Evolutionary conservation across 257 asterid genomes (phyloP).

Genomic region (Primulina huaijiensis): DNA sequence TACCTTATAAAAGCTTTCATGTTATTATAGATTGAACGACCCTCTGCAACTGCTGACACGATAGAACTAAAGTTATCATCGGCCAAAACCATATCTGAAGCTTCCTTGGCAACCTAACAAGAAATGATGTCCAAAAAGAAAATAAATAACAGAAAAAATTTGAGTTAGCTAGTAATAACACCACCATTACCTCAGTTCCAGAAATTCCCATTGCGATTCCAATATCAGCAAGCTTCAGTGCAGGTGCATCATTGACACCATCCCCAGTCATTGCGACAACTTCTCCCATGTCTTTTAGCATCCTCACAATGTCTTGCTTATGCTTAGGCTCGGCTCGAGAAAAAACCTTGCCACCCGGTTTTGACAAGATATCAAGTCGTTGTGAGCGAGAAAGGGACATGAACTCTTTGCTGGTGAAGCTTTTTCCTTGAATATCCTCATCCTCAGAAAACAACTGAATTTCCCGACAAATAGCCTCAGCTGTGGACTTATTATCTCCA

Average conservation of each 20-base stretch:
- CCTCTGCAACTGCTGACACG: slow-evolving; percentile 82
- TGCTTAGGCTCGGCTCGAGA: slow-evolving; percentile 93
- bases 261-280: slow-evolving; percentile 98
- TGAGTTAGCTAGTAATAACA: not conserved
- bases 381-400: slow-evolving; percentile 62
- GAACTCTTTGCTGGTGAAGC: slow-evolving; percentile 82
- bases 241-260: slow-evolving; percentile 97
- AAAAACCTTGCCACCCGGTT: slow-evolving; percentile 74
- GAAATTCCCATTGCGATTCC: slow-evolving; percentile 96
- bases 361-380: slow-evolving; percentile 54
- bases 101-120: slow-evolving; percentile 78
- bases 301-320: slow-evolving; percentile 86
- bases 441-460: slow-evolving; percentile 55
- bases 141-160: not conserved
- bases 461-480: slow-evolving; percentile 85
- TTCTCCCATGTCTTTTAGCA: slow-evolving; percentile 79
- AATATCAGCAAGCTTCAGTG: slow-evolving; percentile 83
- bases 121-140: not conserved
- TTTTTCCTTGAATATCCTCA: slow-evolving; percentile 53
- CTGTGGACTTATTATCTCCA: slow-evolving; percentile 94
- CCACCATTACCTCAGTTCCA: slow-evolving; percentile 71
- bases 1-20: slow-evolving; percentile 96
- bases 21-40: slow-evolving; percentile 85
- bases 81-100: slow-evolving; percentile 88
- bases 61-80: slow-evolving; percentile 93